phyloP scores from a whole-genome alignment of 2,329 filamentous ascomycete species.

The Calonectria hongkongensis region DNA sequence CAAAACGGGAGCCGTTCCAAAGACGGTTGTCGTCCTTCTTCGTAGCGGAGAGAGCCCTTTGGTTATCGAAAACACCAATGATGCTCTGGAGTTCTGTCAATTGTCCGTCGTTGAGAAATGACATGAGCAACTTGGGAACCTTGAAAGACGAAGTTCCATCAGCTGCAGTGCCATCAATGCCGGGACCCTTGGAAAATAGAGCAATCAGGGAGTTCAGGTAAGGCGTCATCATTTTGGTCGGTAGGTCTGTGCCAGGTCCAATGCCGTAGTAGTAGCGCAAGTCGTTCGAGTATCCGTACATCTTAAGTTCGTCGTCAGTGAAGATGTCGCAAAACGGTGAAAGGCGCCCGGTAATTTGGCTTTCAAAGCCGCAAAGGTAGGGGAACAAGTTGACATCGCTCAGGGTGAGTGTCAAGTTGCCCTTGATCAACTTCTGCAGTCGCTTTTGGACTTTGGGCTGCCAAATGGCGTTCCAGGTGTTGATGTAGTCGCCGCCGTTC shows the following conservation, averaged over 20 bases:
- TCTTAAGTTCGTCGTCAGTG: conserved; percentile 75
- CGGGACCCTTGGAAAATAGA: conserved; percentile 72
- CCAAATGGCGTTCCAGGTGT: conserved; percentile 70
- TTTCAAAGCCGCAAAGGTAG: conserved; percentile 83
- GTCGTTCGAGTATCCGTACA: conserved; percentile 82
- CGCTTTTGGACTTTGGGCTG: conserved; percentile 62
- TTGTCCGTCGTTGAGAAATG: conserved; percentile 81
- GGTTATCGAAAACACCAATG: conserved; percentile 76
- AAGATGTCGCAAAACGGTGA: conserved; percentile 80
- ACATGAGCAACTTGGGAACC: conserved; percentile 75
- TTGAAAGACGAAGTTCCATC: conserved; percentile 66
- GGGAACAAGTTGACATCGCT: conserved; percentile 74
- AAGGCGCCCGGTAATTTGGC: conserved; percentile 76
- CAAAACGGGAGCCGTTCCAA: conserved; percentile 74
- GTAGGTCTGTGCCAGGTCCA: conserved; percentile 73
- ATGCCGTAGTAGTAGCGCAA: conserved; percentile 81
- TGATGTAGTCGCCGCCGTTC: conserved; percentile 66
- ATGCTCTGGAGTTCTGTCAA: conserved; percentile 76
- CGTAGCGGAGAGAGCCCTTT: conserved; percentile 68
- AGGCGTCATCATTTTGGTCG: conserved; percentile 77
- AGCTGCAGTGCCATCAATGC: conserved; percentile 66
- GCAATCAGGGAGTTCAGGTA: conserved; percentile 73
- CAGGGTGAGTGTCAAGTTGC: conserved; percentile 66
- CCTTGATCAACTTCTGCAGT: conserved; percentile 64
- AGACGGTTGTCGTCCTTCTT: conserved; percentile 68